Evolutionary conservation across 208 protist genomes (phyloP), one percentile per base, ranked within the genome.

Genomic region (Trypanosoma lewisi): DNA sequence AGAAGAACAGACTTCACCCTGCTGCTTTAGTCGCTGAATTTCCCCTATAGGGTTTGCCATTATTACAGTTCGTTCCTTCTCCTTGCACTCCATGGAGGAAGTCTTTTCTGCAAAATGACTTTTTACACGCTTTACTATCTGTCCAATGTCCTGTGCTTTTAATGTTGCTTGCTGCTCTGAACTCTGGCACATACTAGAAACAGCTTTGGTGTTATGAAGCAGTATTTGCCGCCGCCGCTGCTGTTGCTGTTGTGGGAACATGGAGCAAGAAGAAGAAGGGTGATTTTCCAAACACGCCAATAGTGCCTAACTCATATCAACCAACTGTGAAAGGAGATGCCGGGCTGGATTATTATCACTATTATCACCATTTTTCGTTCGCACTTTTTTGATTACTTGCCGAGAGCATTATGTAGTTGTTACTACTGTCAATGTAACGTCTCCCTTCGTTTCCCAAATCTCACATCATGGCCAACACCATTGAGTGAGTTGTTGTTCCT

Each of bases 121-220:
- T 62, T 89, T 80, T 6, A 94, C 88, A 14, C 85, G 80, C n/a
- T 72, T 75, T 45, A 94, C 88, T 56, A 94, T 89, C 25, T 85
- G 82, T 53, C 90, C 80, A 53, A 92, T 94, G 30, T 91, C 84
- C 31, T 89, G 79, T 30, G 77, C 79, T 72, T 87, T 87, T 44
- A 94, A 72, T 19, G 57, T 71, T 0, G 67, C 78, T 53, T 87
- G 73, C 51, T 83, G 67, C 39, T 75, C 39, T 8, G 41, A 27
- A 55, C 11, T n/a, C 0, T 19, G 31, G 4, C 28, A 16, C 7
- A 11, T 49, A 19, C 1, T 39, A 16, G 27, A 16, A 31, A 33
- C 37, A 44, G 44, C 58, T 5, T 47, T 25, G 5, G 8, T 30
- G 21, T 19, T 17, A 8, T 1, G 27, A 37, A 9, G 34, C 16